Evolutionary conservation across 2,329 filamentous ascomycete species (phyloP), one percentile per base, ranked within the genome.

Genomic region (Curvularia spicifera): DNA sequence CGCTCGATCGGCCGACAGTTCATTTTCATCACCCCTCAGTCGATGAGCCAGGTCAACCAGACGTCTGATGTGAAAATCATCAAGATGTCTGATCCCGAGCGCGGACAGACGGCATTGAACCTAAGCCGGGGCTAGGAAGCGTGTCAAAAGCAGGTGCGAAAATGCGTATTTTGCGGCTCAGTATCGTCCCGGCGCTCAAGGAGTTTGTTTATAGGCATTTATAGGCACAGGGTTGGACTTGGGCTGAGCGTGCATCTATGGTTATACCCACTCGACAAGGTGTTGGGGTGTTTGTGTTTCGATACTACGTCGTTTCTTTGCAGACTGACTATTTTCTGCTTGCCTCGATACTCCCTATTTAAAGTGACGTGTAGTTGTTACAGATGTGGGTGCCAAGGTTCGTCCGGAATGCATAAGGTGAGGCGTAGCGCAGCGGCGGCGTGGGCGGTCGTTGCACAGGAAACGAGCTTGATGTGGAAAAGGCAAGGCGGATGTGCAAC

Each of bases 11-110:
- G 93, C 26, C 86, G 92, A 61, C 95, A 99, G 75, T 99, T 96
- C 71, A 93, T 99, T 64, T 85, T 99, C 54, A 99, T 99, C 74
- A 97, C 94, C 2, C 95, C 95, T 28, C 96, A 97, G 68, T 89
- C 89, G 46, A 92, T 96, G 79, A 78, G 75, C 60, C 82, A 72
- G 29, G 67, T 71, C 13, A 57, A 59, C 28, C 65, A 67, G 53
- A 61, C 64, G 18, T 85, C 86, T 56, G 91, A 96, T 70, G 91
- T 96, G 60, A 91, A 88, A 71, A 88, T 95, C 61, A 90, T 91
- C 76, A 87, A 89, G 87, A 83, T 84, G 82, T 77, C 69, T 15
- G 82, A 83, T 68, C 82, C 82, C 5, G 81, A 83, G 68, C 78
- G 82, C 29, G 81, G 81, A 47, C 82, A 83, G 71, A 80, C 78